phyloP scores from a whole-genome alignment of 257 asterid species.

The Plectranthus barbatus region DNA sequence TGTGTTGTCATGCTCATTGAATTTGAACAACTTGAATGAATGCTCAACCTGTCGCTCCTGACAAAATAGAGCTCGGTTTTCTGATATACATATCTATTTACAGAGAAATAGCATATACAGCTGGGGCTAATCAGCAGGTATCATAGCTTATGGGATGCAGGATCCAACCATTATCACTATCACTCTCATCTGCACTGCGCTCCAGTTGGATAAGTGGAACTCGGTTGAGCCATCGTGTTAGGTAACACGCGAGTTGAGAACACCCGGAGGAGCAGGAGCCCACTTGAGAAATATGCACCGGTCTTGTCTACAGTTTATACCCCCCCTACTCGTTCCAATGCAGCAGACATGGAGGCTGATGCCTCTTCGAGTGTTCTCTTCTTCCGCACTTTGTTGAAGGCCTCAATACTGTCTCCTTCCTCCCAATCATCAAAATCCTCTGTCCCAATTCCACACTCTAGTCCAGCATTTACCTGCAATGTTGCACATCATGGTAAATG shows the following conservation, averaged over 20 bases:
- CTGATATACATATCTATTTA: conserved; percentile 54
- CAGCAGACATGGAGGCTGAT: conserved; percentile 89
- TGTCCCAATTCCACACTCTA: conserved; percentile 86
- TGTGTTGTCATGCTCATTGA: conserved; percentile 19
- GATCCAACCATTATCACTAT: not conserved
- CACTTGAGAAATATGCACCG: conserved; percentile 1
- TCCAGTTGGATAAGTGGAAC: not conserved
- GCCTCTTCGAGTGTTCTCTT: conserved; percentile 96
- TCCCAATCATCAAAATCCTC: conserved; percentile 73
- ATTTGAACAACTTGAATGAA: conserved; percentile 27
- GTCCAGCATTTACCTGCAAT: conserved; percentile 82
- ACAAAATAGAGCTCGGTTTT: conserved; percentile 51
- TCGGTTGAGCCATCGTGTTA: conserved; percentile 4
- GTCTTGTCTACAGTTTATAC: conserved; percentile 23
- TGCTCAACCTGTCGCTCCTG: conserved; percentile 42
- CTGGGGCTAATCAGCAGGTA: not conserved
- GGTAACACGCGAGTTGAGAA: not conserved
- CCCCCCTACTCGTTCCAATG: conserved; percentile 57
- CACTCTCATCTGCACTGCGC: not conserved
- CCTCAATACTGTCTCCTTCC: conserved; percentile 75
- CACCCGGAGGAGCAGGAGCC: conserved; percentile 14
- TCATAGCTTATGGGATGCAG: conserved; percentile 8
- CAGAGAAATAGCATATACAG: conserved; percentile 40
- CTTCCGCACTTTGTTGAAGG: conserved; percentile 73
- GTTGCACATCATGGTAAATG: conserved; percentile 1